phyloP scores from a whole-genome alignment of 139 green algal species.

The Auxenochlorella pyrenoidosa region DNA sequence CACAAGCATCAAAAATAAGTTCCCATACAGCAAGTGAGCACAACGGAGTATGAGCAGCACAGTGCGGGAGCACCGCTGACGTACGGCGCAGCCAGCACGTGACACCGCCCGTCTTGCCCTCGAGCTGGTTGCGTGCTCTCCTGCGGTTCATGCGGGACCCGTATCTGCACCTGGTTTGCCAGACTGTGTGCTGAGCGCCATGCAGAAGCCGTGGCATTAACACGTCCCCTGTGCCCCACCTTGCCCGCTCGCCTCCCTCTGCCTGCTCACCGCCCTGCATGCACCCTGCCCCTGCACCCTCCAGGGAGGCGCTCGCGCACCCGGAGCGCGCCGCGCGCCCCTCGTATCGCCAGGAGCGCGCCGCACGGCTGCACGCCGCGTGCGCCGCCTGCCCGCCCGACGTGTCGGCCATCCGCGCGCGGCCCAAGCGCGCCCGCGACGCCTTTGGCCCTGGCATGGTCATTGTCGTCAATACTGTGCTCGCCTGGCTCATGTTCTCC shows the following conservation, averaged over 20 bases:
- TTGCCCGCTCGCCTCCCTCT: not conserved
- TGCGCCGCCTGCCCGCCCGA: not conserved
- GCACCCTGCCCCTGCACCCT: no score
- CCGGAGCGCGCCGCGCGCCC: not conserved
- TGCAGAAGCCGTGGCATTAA: not conserved
- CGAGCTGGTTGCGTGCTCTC: not conserved
- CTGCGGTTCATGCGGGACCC: not conserved
- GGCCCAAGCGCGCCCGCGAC: conserved; percentile 15
- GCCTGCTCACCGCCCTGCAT: no score
- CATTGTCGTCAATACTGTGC: conserved; percentile 37
- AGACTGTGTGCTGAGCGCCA: no score
- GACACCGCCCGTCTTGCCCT: no score
- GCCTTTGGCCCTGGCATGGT: conserved; percentile 37
- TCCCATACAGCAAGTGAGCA: conserved; percentile 33
- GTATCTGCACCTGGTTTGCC: no score
- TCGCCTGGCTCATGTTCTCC: conserved; percentile 47
- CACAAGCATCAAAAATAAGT: conserved; percentile 38
- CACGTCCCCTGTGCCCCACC: no score
- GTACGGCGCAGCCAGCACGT: not conserved
- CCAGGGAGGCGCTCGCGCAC: not conserved
- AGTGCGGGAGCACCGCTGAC: not conserved
- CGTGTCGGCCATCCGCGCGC: not conserved
- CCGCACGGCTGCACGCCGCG: not conserved
- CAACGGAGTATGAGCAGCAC: not conserved
- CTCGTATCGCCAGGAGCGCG: not conserved